Evolutionary conservation across 2,329 filamentous ascomycete genomes (phyloP).

Genomic region (Hypoxylon sp.): DNA sequence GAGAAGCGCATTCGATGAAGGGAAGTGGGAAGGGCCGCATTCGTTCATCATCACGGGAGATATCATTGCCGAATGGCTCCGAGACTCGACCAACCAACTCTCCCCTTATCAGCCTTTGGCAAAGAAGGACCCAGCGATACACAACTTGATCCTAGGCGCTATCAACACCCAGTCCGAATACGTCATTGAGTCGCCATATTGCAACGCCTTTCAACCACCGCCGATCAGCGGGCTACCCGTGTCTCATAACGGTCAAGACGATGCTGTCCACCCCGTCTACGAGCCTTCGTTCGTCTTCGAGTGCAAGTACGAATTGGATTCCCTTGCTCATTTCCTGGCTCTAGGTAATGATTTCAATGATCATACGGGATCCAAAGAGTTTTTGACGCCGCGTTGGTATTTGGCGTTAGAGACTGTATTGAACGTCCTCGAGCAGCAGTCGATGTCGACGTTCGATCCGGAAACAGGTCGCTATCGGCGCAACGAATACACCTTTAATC

Average conservation of each 20-base stretch:
- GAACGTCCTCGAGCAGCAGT: constrained; percentile 82
- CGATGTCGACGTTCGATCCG: constrained; percentile 82
- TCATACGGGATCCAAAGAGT: constrained; percentile 82
- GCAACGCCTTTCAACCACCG: constrained; percentile 97
- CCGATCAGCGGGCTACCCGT: constrained; percentile 81
- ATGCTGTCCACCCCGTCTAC: constrained; percentile 87
- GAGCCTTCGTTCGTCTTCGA: constrained; percentile 91
- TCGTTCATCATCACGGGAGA: constrained; percentile 91
- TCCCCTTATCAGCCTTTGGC: constrained; percentile 90
- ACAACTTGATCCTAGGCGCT: constrained; percentile 86
- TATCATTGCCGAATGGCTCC: constrained; percentile 93
- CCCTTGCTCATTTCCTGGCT: constrained; percentile 89
- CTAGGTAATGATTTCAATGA: constrained; percentile 89
- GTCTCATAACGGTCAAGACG: constrained; percentile 84
- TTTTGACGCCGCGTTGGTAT: constrained; percentile 84
- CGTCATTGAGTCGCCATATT: constrained; percentile 94
- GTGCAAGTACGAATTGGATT: constrained; percentile 99
- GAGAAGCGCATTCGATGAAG: constrained; percentile 64
- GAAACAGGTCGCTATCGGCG: constrained; percentile 73
- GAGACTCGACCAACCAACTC: constrained; percentile 94
- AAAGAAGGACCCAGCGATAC: constrained; percentile 83
- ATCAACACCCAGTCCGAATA: constrained; percentile 98
- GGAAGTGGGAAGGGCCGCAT: constrained; percentile 85
- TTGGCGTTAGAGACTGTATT: constrained; percentile 82
- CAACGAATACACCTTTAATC: constrained; percentile 91